phyloP scores from a whole-genome alignment of 2,329 filamentous ascomycete species.

The Botrytis medusae region DNA sequence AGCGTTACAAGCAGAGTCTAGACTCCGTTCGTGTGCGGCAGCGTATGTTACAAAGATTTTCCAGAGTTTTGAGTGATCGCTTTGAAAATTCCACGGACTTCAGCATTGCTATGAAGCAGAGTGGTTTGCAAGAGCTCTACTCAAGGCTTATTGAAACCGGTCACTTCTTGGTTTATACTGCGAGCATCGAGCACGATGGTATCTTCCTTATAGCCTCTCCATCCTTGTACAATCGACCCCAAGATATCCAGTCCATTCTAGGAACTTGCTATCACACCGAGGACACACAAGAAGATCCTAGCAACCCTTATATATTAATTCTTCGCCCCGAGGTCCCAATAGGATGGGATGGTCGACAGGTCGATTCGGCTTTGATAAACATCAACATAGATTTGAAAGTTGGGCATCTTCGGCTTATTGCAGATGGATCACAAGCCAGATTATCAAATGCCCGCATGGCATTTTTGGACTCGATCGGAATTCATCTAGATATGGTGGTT shows the following conservation, averaged over 20 bases:
- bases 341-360: constrained; percentile 76
- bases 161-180: constrained; percentile 82
- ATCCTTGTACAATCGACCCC: constrained; percentile 68
- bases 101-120: constrained; percentile 72
- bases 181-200: constrained; percentile 68
- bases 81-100: constrained; percentile 98
- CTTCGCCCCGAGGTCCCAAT: constrained; percentile 77
- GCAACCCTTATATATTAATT: constrained; percentile 82
- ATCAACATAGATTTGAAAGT: constrained; percentile 82
- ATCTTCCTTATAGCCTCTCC: constrained; percentile 85
- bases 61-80: constrained; percentile 81
- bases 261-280: constrained; percentile 74
- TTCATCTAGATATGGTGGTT: constrained; percentile 83
- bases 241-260: constrained; percentile 83
- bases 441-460: constrained; percentile 75
- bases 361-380: constrained; percentile 70
- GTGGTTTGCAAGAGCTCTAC: constrained; percentile 72
- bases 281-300: constrained; percentile 69
- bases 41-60: constrained; percentile 94
- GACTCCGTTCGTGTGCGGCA: constrained; percentile 96
- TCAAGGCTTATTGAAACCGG: constrained; percentile 77
- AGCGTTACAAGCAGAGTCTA: constrained; percentile 90
- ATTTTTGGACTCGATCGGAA: constrained; percentile 76
- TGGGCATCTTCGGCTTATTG: constrained; percentile 83
- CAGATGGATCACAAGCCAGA: constrained; percentile 78